phyloP scores from a whole-genome alignment of 164 flowering plant genomes.

The Annona cherimola region DNA sequence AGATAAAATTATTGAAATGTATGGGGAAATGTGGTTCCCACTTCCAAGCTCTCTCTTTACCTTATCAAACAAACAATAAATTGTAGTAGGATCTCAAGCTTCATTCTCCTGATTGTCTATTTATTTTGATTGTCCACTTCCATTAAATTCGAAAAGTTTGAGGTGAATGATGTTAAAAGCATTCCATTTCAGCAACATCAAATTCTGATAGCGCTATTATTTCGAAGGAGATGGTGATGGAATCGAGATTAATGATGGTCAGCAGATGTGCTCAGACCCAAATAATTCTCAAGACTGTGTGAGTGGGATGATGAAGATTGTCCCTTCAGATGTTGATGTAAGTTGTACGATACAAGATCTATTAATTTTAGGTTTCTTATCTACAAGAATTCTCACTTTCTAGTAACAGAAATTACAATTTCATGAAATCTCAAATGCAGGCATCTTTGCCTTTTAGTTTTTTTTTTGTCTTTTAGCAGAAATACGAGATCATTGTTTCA shows the following conservation, averaged over 20 bases:
- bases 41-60: no score
- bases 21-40: no score
- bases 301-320: constrained; percentile 68
- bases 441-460: no score
- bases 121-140: background rate
- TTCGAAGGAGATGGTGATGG: constrained; percentile 16
- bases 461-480: no score
- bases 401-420: background rate
- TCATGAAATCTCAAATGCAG: background rate
- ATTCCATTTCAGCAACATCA: constrained; percentile 30
- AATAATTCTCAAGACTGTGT: constrained; percentile 37
- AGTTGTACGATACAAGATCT: constrained; percentile 19
- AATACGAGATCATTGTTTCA: background rate
- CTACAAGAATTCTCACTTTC: background rate
- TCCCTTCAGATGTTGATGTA: constrained; percentile 75
- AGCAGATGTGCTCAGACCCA: background rate
- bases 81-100: background rate
- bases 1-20: no score
- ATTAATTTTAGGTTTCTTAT: background rate
- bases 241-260: constrained; percentile 25
- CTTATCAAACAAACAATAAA: no score
- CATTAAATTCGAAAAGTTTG: constrained; percentile 83
- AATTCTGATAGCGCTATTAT: constrained; percentile 30
- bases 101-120: background rate
- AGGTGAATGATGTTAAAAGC: constrained; percentile 40